Base-by-base conservation (phyloP, 306 rosid genomes). In the Pterocarpus macrocarpus region DNA sequence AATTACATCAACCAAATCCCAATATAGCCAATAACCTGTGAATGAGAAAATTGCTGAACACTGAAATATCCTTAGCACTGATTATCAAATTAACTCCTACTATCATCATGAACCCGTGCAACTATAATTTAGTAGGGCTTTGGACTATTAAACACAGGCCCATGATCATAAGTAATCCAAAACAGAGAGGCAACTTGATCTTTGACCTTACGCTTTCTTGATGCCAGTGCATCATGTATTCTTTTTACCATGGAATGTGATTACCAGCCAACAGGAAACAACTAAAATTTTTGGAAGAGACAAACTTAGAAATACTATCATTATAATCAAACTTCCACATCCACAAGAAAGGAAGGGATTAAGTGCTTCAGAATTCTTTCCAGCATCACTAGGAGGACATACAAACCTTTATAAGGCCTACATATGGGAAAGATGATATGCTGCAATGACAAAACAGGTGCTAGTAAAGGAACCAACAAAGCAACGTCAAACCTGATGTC, bases 371-470 rank as follows among this genome's bases (percentile, higher is more conserved):
- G 41, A 75, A 64, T 62, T 55, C 74, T 36, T 34, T 45, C 10
- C 70, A 39, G 65, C 32, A 65, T 45, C 63, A 80, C 44, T 63
- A 32, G 15, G 65, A 79, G 10, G 66, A 58, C 9, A 80, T 56
- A 82, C 97, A 63, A 76, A 94, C 98, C 97, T 90, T 82, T 82
- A 79, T 80, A 82, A 70, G 86, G 77, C 12, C 41, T 58, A 68
- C 71, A 67, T 58, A 80, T 15, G 12, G 97, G 98, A 59, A 88
- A 77, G 17, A 95, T 65, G 53, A 91, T 85, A 85, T 91, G 96
- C 84, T 90, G 97, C 86, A 95, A 87, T 8, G 98, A 84, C 81
- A 95, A 89, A 86, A 93, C 94, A 62, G 98, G 99, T 68, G 99
- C 91, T 73, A 87, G 66, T 47, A 88, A 80, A 81, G 93, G 97